Evolutionary conservation across 2,329 filamentous ascomycete genomes (phyloP).

Genomic region (Karstenula rhodostoma): DNA sequence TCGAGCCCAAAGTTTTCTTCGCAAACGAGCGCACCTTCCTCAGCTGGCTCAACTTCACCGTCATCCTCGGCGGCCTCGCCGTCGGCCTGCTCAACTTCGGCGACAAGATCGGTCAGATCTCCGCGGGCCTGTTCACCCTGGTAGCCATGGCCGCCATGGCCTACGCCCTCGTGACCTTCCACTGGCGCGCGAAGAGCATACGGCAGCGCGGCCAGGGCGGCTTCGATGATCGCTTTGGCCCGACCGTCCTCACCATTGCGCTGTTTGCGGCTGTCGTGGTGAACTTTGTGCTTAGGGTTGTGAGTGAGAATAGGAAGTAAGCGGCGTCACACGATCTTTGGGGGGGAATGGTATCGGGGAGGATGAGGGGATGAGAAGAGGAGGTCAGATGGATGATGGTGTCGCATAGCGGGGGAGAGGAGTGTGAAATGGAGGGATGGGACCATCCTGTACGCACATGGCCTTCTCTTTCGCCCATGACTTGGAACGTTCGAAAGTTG

Average conservation of each 20-base stretch:
- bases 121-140: slow-evolving; percentile 89
- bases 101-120: slow-evolving; percentile 92
- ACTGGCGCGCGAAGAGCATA: slow-evolving; percentile 96
- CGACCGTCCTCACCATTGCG: slow-evolving; percentile 86
- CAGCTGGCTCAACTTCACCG: slow-evolving; percentile 99
- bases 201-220: slow-evolving; percentile 89
- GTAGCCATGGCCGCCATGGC: slow-evolving; percentile 96
- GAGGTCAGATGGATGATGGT: not conserved
- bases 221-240: slow-evolving; percentile 95
- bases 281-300: slow-evolving; percentile 79
- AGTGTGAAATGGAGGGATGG: not conserved
- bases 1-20: slow-evolving; percentile 99
- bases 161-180: slow-evolving; percentile 93
- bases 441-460: not conserved
- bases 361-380: no score
- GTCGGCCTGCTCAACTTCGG: slow-evolving; percentile 98
- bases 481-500: no score
- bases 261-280: slow-evolving; percentile 89
- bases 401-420: not conserved
- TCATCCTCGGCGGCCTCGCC: slow-evolving; percentile 94
- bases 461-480: slow-evolving; percentile 1
- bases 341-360: not conserved
- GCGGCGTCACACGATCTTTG: no score
- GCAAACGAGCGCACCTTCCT: slow-evolving; percentile 99
- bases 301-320: slow-evolving; percentile 32